phyloP scores from a whole-genome alignment of 805 yeast genomes.

The Metschnikowia cubensis region DNA sequence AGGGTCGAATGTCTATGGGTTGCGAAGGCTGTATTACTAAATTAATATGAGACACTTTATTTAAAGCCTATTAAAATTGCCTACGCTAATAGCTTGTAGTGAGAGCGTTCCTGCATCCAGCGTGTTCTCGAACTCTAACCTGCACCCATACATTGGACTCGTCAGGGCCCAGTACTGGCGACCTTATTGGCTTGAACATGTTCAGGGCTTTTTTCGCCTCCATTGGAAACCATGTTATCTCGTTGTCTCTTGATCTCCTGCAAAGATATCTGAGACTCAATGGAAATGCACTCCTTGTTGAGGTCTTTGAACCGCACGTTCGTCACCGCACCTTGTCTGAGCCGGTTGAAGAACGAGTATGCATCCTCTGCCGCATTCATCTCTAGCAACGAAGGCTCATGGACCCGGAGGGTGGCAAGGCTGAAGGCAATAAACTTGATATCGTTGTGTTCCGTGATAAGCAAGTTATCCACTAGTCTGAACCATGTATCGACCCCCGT shows the following conservation, averaged over 20 bases:
- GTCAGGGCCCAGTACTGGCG: too few relatives aligned
- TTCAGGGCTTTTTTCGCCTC: too few relatives aligned
- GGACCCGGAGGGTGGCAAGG: slow-evolving; percentile 34
- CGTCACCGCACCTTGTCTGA: slow-evolving; percentile 16
- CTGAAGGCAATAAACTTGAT: slow-evolving; percentile 32
- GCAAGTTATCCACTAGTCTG: slow-evolving; percentile 48
- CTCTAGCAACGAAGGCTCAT: slow-evolving; percentile 28
- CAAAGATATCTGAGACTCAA: slow-evolving; percentile 9
- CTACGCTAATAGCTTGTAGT: too few relatives aligned
- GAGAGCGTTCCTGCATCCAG: too few relatives aligned
- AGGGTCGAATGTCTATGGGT: not conserved
- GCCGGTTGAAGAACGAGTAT: slow-evolving; percentile 22
- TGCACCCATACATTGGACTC: too few relatives aligned
- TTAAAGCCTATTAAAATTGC: too few relatives aligned
- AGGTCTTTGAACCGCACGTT: slow-evolving; percentile 22
- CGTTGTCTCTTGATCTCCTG: not conserved
- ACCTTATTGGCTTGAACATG: too few relatives aligned
- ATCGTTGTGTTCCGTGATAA: slow-evolving; percentile 30
- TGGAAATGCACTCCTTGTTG: slow-evolving; percentile 11
- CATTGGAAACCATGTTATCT: not conserved
- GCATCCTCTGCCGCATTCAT: slow-evolving; percentile 27
- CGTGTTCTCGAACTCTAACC: too few relatives aligned
- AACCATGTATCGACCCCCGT: slow-evolving; percentile 50
- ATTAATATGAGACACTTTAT: too few relatives aligned
- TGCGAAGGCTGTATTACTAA: too few relatives aligned